These are phyloP conservation scores for Starmera stellimalicola DNA, from an alignment of 1,139 yeast genomes.

Conservation along the genomic window DNA sequence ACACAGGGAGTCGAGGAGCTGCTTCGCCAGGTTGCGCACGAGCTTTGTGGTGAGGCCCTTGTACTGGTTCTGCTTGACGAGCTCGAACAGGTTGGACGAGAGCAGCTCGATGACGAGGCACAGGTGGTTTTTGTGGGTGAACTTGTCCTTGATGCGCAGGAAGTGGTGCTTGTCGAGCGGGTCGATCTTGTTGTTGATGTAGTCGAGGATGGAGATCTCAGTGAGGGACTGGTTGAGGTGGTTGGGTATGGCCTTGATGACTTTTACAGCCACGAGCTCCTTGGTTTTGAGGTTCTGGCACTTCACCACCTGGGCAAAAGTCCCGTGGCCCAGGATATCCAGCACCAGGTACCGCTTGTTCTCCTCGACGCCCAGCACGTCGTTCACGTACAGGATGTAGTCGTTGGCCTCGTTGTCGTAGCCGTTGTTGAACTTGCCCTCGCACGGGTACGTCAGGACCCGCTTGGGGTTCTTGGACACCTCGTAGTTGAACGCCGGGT, in stretches of 20 bases:
- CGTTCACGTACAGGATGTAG: conserved; percentile 89
- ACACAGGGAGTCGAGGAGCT: conserved; percentile 70
- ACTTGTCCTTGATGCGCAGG: conserved; percentile 73
- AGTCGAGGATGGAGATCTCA: conserved; percentile 81
- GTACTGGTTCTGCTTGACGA: conserved; percentile 87
- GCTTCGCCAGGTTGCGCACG: conserved; percentile 70
- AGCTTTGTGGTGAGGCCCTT: conserved; percentile 80
- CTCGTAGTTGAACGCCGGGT: conserved; percentile 78
- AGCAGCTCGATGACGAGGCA: conserved; percentile 88
- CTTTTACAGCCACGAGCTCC: conserved; percentile 89
- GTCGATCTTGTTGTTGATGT: conserved; percentile 65
- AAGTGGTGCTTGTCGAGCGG: conserved; percentile 64
- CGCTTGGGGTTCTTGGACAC: conserved; percentile 83
- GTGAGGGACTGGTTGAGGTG: conserved; percentile 86
- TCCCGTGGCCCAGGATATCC: conserved; percentile 91
- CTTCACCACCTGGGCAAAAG: conserved; percentile 97
- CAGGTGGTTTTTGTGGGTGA: conserved; percentile 85
- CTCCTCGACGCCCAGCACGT: conserved; percentile 81
- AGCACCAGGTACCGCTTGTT: conserved; percentile 81
- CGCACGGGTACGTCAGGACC: conserved; percentile 87
- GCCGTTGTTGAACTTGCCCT: conserved; percentile 75
- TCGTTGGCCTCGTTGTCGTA: conserved; percentile 84
- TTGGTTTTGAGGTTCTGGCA: conserved; percentile 88
- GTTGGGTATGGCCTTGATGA: conserved; percentile 87
- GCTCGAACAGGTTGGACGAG: conserved; percentile 82